A percentile compares a stretch with the other conserved stretches of the same genome.
phyloP scores from a whole-genome alignment of 2,329 filamentous ascomycete species.

The Ophiobolus disseminans region DNA sequence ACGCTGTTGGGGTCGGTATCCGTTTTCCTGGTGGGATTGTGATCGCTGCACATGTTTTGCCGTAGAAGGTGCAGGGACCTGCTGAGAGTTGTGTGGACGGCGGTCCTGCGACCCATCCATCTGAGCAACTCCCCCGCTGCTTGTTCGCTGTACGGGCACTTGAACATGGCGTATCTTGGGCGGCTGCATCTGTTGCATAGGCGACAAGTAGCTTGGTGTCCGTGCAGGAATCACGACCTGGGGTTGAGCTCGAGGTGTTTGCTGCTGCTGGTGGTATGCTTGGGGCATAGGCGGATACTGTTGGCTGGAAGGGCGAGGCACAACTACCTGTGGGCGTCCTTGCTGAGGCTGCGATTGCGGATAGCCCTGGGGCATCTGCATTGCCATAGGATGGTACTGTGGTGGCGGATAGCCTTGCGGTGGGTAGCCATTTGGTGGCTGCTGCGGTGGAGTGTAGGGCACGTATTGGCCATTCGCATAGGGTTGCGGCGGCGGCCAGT shows the following conservation, averaged over 20 bases:
- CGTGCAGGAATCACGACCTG: conserved; percentile 39
- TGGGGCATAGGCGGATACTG: conserved; percentile 32
- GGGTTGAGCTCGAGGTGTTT: conserved; percentile 32
- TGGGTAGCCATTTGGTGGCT: conserved; percentile 36
- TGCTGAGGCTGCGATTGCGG: conserved; percentile 28
- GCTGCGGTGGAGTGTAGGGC: conserved; percentile 35
- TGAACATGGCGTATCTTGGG: conserved; percentile 39
- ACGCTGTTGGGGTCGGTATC: conserved; percentile 39
- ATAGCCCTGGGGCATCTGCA: conserved; percentile 31
- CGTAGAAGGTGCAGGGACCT: conserved; percentile 29
- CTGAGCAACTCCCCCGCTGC: conserved; percentile 21
- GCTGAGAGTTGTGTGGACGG: conserved; percentile 23
- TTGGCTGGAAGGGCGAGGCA: conserved; percentile 32
- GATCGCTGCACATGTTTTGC: conserved; percentile 50
- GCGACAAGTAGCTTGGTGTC: conserved; percentile 22
- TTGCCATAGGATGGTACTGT: conserved; percentile 30
- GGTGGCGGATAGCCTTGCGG: conserved; percentile 32
- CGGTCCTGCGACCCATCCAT: conserved; percentile 23
- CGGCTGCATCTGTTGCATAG: conserved; percentile 38
- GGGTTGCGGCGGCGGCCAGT: conserved; percentile 42
- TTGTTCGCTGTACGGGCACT: conserved; percentile 31
- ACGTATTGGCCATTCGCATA: conserved; percentile 39
- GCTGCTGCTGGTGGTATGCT: conserved; percentile 24
- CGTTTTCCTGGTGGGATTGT: conserved; percentile 44
- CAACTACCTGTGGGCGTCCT: conserved; percentile 21